phyloP scores from a whole-genome alignment of 2,329 filamentous ascomycete genomes.

The Ampelomyces quisqualis region DNA sequence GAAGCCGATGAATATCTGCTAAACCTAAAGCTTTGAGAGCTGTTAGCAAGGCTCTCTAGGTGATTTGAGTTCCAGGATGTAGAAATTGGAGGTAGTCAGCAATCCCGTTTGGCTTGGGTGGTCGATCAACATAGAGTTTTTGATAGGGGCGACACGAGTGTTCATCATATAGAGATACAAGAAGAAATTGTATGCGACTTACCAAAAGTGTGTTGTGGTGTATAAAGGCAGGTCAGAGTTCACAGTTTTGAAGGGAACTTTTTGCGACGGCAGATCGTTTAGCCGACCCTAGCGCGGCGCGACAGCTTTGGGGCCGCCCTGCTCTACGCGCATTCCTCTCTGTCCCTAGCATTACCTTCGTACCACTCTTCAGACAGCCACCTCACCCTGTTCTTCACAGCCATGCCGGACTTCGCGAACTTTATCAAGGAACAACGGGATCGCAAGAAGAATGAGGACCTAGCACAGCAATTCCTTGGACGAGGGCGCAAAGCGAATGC shows the following conservation, averaged over 20 bases:
- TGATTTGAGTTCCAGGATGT: slow-evolving; percentile 5
- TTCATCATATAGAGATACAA: slow-evolving; percentile 34
- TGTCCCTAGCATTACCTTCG: neutral
- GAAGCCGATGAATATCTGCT: neutral
- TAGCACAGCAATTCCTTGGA: slow-evolving; percentile 73
- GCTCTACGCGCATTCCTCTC: slow-evolving; percentile 6
- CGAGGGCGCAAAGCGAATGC: slow-evolving; percentile 55
- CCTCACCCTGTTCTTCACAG: slow-evolving; percentile 2
- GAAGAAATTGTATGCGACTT: slow-evolving; percentile 22
- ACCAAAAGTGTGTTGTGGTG: slow-evolving; percentile 31
- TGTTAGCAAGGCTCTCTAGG: slow-evolving; percentile 4
- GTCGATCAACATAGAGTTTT: slow-evolving; percentile 45
- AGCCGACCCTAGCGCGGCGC: slow-evolving; percentile 21
- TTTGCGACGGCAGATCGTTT: slow-evolving; percentile 24
- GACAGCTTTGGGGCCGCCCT: too few species aligned
- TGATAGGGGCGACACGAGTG: slow-evolving; percentile 46
- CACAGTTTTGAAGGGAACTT: slow-evolving; percentile 26
- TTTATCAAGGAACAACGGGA: slow-evolving; percentile 54
- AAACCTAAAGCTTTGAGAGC: neutral
- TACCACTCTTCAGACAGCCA: neutral
- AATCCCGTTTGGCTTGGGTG: slow-evolving; percentile 45
- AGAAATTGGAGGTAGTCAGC: slow-evolving; percentile 29
- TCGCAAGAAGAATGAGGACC: slow-evolving; percentile 68
- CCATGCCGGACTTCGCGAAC: slow-evolving; percentile 34
- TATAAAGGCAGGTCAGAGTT: slow-evolving; percentile 16